Conservation (phyloP, 1,284 basidiomycete species). For the Cronartium quercuum region DNA sequence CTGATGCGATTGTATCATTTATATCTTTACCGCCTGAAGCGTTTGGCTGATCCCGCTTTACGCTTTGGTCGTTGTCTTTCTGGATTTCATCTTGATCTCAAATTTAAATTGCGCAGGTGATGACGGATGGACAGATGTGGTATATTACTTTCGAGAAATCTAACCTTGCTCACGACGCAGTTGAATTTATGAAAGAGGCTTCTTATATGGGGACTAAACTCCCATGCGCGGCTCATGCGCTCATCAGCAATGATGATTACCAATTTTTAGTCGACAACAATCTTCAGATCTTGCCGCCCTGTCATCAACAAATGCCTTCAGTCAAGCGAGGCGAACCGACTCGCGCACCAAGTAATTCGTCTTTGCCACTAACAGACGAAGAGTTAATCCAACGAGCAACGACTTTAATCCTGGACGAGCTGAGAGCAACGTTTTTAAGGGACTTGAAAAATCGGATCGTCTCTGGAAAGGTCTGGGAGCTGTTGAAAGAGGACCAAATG, state of each 20-base stretch:
- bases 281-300: slow-evolving; percentile 17
- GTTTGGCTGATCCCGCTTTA: slow-evolving; percentile 1
- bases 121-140: slow-evolving; percentile 38
- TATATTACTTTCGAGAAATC: slow-evolving; percentile 31
- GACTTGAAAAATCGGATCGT: slow-evolving; percentile 66
- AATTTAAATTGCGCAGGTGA: slow-evolving; percentile 9
- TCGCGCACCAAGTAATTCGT: not conserved
- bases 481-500: slow-evolving; percentile 56
- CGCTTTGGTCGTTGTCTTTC: not conserved
- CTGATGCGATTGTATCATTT: slow-evolving; percentile 1
- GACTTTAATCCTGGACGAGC: slow-evolving; percentile 60
- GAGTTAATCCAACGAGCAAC: slow-evolving; percentile 62
- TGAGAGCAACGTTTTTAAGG: slow-evolving; percentile 59
- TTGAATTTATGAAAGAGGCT: slow-evolving; percentile 1
- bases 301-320: not conserved
- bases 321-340: not conserved
- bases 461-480: slow-evolving; percentile 56
- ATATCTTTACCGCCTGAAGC: not conserved
- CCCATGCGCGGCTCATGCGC: slow-evolving; percentile 15
- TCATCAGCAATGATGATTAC: slow-evolving; percentile 15
- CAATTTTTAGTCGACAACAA: slow-evolving; percentile 26
- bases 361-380: slow-evolving; percentile 47
- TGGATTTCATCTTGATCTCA: not conserved
- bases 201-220: slow-evolving; percentile 22
- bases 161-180: slow-evolving; percentile 15